Evolutionary conservation across 176 grass and related monocot species (phyloP), one percentile per base, ranked within the genome.

Genomic region (Ampelocalamus luodianensis): DNA sequence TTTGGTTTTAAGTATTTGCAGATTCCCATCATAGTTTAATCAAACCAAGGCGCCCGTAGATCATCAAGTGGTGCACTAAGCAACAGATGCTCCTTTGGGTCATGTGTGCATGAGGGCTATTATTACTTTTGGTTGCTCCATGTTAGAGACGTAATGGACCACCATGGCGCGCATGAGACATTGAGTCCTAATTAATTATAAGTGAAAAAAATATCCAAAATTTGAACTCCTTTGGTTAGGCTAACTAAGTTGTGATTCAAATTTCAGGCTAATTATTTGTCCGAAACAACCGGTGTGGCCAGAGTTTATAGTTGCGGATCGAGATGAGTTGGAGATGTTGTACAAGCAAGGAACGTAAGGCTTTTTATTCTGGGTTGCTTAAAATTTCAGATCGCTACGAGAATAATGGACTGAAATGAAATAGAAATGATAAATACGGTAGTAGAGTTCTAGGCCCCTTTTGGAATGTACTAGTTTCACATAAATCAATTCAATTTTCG

Each of bases 21-120:
- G 88, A 93, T 93, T 89, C 83, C 65, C 80, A 86, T 82, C 56
- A 79, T 80, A 79, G 37, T 87, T 95, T 92, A 85, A 86, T 88
- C 72, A 78, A 82, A 68, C 72, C 82, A 82, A 85, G 84, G 61
- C 29, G 59, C 5, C 54, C 51, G 32, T 44, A 46, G 44, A 86
- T 73, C 55, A 90, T 88, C 90, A 88, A 95, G 79, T 86, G 88
- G 75, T 82, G 54, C 79, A 86, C 75, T 89, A 90, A 84, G 82
- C 68, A 88, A 82, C 85, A 89, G 87, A 84, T 39, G 20, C 26
- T 66, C 67, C 55, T 55, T 77, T 50, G 68, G 80, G 68, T 83
- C 72, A 84, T 73, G 82, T 92, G 89, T 94, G 37, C 63, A 38
- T 24, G 26, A 45, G 49, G 44, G 27, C 13, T 73, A 86, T 84